A percentile compares a stretch with the other conserved stretches of the same genome.
phyloP scores from a whole-genome alignment of 2,329 filamentous ascomycete genomes.

The Pseudogymnoascus sp. region DNA sequence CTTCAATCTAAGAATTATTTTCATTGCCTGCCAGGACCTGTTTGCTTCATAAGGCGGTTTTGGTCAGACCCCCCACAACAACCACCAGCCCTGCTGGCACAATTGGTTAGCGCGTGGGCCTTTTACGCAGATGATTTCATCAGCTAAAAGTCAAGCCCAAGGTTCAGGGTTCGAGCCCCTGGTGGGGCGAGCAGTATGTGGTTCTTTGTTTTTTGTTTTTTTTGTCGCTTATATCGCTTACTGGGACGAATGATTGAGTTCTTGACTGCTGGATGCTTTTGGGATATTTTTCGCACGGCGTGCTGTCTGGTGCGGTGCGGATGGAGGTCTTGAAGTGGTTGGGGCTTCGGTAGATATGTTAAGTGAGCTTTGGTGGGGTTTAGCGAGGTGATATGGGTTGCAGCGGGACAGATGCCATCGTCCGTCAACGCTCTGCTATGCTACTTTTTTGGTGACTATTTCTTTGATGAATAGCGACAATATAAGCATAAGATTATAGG shows the following conservation, averaged over 20 bases:
- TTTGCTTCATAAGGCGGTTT: not conserved
- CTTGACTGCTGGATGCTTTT: not conserved
- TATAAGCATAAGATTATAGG: not conserved
- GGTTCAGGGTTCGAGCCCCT: conserved; percentile 8
- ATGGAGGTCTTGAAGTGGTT: not conserved
- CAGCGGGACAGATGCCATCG: not conserved
- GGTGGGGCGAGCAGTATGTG: not conserved
- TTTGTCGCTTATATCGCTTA: not conserved
- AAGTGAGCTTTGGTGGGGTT: not conserved
- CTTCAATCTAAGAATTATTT: not conserved
- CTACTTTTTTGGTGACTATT: not conserved
- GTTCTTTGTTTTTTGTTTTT: not conserved
- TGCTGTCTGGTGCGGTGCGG: too few species aligned
- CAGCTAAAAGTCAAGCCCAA: conserved; percentile 8
- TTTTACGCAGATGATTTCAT: conserved; percentile 2
- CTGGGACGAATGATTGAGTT: not conserved
- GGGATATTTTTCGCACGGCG: not conserved
- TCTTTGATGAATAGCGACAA: not conserved
- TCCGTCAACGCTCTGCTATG: not conserved
- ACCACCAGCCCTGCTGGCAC: conserved; percentile 7
- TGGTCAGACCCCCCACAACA: not conserved
- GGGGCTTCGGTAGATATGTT: not conserved
- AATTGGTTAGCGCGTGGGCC: conserved; percentile 9
- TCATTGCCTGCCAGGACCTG: not conserved
- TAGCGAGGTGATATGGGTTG: not conserved